These are phyloP conservation scores for Aspergillus mulundensis DNA, from an alignment of 495 filamentous ascomycete species.

Conservation along the genomic window DNA sequence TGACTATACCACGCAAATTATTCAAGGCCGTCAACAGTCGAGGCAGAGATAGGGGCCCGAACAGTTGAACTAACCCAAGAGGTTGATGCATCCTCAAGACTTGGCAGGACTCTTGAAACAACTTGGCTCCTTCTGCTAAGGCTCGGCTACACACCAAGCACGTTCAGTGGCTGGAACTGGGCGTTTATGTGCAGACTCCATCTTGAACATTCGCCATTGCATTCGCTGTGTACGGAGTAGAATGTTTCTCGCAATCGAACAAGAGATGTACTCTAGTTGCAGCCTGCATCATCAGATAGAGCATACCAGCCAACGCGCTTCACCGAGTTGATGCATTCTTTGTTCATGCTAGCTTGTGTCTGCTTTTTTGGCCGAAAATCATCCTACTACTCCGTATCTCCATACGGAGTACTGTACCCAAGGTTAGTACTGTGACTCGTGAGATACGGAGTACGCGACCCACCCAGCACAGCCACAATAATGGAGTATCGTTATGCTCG, in stretches of 20 bases:
- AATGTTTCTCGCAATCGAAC: not conserved
- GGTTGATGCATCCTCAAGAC: not conserved
- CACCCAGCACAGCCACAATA: not conserved
- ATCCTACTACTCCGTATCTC: no score
- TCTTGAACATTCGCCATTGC: no score
- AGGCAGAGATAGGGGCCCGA: not conserved
- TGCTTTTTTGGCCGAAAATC: not conserved
- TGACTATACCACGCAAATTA: no score
- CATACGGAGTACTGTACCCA: no score
- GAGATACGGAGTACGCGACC: not conserved
- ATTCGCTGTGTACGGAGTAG: no score
- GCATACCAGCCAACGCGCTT: not conserved
- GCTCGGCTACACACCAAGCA: slow-evolving; percentile 4
- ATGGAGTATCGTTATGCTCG: not conserved
- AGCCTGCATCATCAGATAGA: not conserved
- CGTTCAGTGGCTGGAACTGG: not conserved
- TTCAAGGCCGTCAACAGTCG: not conserved
- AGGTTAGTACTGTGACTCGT: not conserved
- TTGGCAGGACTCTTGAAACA: slow-evolving; percentile 17
- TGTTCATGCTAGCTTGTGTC: not conserved
- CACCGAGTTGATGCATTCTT: not conserved
- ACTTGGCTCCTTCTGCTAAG: slow-evolving; percentile 12
- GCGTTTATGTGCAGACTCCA: no score
- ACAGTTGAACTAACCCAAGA: not conserved
- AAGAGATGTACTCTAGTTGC: not conserved